Evolutionary conservation across 2,329 filamentous ascomycete genomes (phyloP).

Genomic region (Elsinoe australis): DNA sequence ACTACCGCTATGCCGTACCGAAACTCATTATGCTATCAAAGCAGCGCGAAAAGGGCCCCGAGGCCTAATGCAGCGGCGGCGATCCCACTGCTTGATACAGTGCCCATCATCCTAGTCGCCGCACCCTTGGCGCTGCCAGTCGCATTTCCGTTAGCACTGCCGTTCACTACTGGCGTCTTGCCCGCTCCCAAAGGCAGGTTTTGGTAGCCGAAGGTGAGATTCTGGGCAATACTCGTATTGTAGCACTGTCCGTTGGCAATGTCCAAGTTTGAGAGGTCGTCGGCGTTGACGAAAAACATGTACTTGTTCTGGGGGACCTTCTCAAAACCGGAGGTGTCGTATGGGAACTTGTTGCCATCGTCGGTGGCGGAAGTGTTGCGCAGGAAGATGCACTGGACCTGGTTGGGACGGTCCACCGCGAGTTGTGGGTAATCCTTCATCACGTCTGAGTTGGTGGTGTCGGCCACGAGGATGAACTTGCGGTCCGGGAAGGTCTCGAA

Average conservation of each 20-base stretch:
- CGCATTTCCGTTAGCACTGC: conserved; percentile 19
- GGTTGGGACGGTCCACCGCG: conserved; percentile 57
- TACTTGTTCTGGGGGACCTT: conserved; percentile 57
- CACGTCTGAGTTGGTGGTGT: conserved; percentile 68
- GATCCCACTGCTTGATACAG: not conserved
- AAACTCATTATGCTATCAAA: too few species aligned
- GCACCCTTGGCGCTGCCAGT: too few species aligned
- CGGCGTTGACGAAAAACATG: conserved; percentile 71
- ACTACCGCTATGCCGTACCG: too few species aligned
- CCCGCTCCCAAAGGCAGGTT: conserved; percentile 32
- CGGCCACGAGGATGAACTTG: conserved; percentile 68
- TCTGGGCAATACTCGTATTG: conserved; percentile 58
- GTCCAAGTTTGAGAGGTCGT: conserved; percentile 60
- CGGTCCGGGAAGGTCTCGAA: conserved; percentile 68
- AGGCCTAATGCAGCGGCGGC: not conserved
- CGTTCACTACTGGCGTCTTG: conserved; percentile 17
- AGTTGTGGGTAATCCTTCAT: conserved; percentile 55
- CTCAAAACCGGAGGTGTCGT: conserved; percentile 65
- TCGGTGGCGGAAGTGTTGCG: conserved; percentile 69
- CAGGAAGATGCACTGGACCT: conserved; percentile 70
- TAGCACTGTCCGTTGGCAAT: conserved; percentile 61
- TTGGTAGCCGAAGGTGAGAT: conserved; percentile 62
- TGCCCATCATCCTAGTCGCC: not conserved
- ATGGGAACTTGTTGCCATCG: conserved; percentile 59
- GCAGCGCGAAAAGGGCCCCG: conserved; percentile 10